A percentile compares a stretch with the other conserved stretches of the same genome.
Conservation (phyloP, 2,329 filamentous ascomycete genomes). For the Fusarium xylarioides region DNA sequence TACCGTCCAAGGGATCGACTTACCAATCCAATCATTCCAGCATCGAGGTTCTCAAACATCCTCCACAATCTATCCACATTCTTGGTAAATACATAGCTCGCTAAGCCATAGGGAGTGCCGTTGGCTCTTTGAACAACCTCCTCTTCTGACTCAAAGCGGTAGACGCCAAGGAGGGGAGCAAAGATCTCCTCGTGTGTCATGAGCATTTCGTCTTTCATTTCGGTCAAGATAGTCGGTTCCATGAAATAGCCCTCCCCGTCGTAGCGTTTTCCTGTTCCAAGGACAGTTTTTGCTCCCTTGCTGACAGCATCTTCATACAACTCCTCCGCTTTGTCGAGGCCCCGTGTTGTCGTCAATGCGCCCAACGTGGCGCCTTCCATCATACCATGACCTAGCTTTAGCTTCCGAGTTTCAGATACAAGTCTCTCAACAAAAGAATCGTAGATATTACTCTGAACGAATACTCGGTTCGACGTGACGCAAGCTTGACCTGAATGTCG, state of each 20-base stretch:
- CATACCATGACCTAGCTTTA: slow-evolving; percentile 1
- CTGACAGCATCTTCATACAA: slow-evolving; percentile 16
- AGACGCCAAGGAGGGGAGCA: slow-evolving; percentile 18
- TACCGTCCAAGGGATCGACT: rapidly evolving
- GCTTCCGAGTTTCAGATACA: neutral
- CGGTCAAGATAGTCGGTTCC: slow-evolving; percentile 18
- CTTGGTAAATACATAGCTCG: slow-evolving; percentile 27
- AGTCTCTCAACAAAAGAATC: slow-evolving; percentile 46
- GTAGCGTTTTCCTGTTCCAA: neutral
- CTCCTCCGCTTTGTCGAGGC: slow-evolving; percentile 7
- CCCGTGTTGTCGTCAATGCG: slow-evolving; percentile 11
- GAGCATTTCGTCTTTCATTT: slow-evolving; percentile 7
- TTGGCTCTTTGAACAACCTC: slow-evolving; percentile 25
- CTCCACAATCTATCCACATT: slow-evolving; percentile 22
- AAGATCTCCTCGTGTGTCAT: slow-evolving; percentile 29
- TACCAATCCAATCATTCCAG: slow-evolving; percentile 31
- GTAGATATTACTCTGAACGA: slow-evolving; percentile 67
- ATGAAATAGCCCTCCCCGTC: slow-evolving; percentile 9
- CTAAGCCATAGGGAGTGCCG: slow-evolving; percentile 16
- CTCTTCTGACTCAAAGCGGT: slow-evolving; percentile 20
- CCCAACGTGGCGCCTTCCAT: neutral
- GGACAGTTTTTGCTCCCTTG: neutral
- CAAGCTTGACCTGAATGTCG: slow-evolving; percentile 76
- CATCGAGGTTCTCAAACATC: slow-evolving; percentile 26
- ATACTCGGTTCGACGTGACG: slow-evolving; percentile 68